Evolutionary conservation across 352 stramenopile species (phyloP).

Genomic region (Phytopythium mirpurense): DNA sequence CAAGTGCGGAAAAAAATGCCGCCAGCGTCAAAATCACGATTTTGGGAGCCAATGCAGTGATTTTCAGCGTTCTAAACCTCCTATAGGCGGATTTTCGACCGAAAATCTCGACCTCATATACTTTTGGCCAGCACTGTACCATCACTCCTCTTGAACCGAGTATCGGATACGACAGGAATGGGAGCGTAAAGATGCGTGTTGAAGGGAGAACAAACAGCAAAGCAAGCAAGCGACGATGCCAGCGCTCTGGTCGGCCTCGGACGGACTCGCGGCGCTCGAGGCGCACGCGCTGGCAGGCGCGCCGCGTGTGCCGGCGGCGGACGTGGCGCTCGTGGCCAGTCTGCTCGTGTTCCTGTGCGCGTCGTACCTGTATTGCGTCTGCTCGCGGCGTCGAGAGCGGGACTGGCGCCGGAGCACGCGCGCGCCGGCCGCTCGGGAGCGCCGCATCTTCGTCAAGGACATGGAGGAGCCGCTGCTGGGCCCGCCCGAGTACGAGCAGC

Average conservation of each 20-base stretch:
- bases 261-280: conserved; percentile 2
- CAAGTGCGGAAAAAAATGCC: too few relatives aligned
- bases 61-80: too few relatives aligned
- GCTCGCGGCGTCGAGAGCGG: conserved; percentile 25
- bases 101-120: too few relatives aligned
- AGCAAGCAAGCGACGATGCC: not conserved
- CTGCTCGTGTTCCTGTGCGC: conserved; percentile 40
- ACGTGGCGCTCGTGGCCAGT: conserved; percentile 31
- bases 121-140: too few relatives aligned
- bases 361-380: conserved; percentile 48
- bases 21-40: too few relatives aligned
- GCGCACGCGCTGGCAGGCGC: not conserved
- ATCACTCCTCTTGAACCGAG: too few relatives aligned
- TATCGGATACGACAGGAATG: not conserved
- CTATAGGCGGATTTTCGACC: too few relatives aligned
- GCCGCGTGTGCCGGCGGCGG: conserved; percentile 23
- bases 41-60: too few relatives aligned
- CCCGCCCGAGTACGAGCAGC: conserved; percentile 29
- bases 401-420: conserved; percentile 12
- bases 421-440: not conserved
- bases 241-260: not conserved
- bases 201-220: not conserved
- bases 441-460: conserved; percentile 36
- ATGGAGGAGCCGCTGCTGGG: conserved; percentile 67
- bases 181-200: not conserved